Evolutionary conservation across 2,329 filamentous ascomycete species (phyloP).

Genomic region (Stylonectria norvegica): DNA sequence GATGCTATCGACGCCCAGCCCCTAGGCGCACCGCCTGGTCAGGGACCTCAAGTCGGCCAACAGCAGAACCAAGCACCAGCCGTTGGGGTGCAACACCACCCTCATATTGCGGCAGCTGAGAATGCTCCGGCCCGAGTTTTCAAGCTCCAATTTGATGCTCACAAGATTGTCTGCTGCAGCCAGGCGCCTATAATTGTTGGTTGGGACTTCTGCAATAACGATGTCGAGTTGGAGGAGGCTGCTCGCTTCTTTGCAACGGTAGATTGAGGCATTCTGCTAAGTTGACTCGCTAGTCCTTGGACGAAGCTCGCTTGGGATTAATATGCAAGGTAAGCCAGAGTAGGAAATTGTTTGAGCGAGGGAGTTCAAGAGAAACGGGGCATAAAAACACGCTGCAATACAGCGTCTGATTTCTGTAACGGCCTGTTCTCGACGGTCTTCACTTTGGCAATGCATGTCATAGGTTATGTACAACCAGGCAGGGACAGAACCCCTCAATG

Average conservation of each 20-base stretch:
- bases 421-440: no score
- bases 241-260: constrained; percentile 71
- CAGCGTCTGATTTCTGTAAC: no score
- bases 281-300: no score
- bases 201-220: constrained; percentile 94
- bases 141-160: constrained; percentile 93
- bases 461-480: no score
- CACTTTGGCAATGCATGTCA: no score
- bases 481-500: constrained; percentile 5
- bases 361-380: constrained; percentile 12
- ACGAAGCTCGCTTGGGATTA: no score
- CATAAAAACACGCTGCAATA: no score
- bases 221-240: constrained; percentile 74
- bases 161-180: constrained; percentile 90
- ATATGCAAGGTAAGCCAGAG: no score
- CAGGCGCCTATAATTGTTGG: constrained; percentile 90
- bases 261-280: no score
- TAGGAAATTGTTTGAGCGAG: constrained; percentile 19
- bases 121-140: constrained; percentile 67
- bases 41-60: constrained; percentile 5
- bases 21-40: constrained; percentile 21
- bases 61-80: constrained; percentile 5
- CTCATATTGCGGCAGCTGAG: constrained; percentile 45
- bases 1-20: constrained; percentile 12
- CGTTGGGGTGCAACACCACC: constrained; percentile 34